Percentiles rank a stretch among this genome's conserved stretches.
phyloP scores from a whole-genome alignment of 345 rosid species.

The Nephelium lappaceum region DNA sequence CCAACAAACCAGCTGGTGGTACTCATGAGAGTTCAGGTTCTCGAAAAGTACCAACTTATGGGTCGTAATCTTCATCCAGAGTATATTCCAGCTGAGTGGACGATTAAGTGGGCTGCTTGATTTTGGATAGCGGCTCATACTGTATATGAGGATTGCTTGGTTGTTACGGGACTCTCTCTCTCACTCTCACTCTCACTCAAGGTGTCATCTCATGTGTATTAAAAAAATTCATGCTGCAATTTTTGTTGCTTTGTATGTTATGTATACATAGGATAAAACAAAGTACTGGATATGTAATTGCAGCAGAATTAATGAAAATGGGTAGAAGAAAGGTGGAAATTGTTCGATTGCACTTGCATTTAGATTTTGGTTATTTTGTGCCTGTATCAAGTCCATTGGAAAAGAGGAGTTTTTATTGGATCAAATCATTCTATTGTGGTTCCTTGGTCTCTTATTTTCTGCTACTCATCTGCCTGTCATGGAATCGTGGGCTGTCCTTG shows the following conservation, averaged over 20 bases:
- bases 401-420: background rate
- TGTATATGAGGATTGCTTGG: slow-evolving; percentile 8
- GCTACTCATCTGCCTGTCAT: background rate
- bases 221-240: slow-evolving; percentile 36
- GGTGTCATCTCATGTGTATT: slow-evolving; percentile 22
- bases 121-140: slow-evolving; percentile 35
- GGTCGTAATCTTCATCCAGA: slow-evolving; percentile 20
- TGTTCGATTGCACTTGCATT: background rate
- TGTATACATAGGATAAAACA: slow-evolving; percentile 34
- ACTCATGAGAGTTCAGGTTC: slow-evolving; percentile 43
- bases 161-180: background rate
- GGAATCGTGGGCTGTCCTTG: background rate
- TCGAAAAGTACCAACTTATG: slow-evolving; percentile 41
- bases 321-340: slow-evolving; percentile 23
- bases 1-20: slow-evolving; percentile 49
- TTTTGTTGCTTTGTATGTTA: slow-evolving; percentile 28
- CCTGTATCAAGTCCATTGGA: background rate
- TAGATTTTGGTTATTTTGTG: background rate
- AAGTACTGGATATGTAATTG: slow-evolving; percentile 33
- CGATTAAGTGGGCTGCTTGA: slow-evolving; percentile 27
- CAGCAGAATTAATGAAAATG: slow-evolving; percentile 34
- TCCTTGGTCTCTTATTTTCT: too few species aligned
- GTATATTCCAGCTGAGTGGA: slow-evolving; percentile 19
- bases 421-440: background rate
- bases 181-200: background rate